A percentile compares a stretch with the other conserved stretches of the same genome.
Conservation (phyloP, 225 moss, liverwort and hornwort genomes). For the Climacium dendroides region DNA sequence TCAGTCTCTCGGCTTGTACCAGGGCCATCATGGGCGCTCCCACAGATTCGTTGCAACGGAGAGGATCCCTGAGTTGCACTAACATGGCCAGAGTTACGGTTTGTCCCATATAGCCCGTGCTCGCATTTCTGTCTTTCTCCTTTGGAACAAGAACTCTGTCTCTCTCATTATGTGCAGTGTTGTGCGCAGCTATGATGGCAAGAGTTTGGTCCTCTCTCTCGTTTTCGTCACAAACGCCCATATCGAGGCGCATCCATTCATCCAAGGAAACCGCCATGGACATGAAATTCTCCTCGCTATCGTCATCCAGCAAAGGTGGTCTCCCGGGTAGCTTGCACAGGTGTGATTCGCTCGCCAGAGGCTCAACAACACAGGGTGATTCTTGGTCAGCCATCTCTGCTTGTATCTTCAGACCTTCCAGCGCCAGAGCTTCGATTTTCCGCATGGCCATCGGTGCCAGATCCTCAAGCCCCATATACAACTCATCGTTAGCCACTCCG, state of each 20-base stretch:
- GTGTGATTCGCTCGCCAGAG: conserved; percentile 22
- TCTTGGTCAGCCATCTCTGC: conserved; percentile 49
- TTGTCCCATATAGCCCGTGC: conserved; percentile 45
- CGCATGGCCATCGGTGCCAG: conserved; percentile 72
- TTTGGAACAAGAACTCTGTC: conserved; percentile 11
- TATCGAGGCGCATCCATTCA: conserved; percentile 80
- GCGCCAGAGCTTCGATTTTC: conserved; percentile 70
- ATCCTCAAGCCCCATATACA: conserved; percentile 46
- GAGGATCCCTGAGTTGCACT: conserved; percentile 73
- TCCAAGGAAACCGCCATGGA: conserved; percentile 67
- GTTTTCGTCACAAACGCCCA: conserved; percentile 34
- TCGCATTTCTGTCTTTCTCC: conserved; percentile 3
- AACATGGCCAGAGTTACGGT: conserved; percentile 60
- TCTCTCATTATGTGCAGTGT: conserved; percentile 15
- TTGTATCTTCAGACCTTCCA: conserved; percentile 82
- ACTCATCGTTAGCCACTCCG: conserved; percentile 3
- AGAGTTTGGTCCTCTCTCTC: conserved; percentile 33
- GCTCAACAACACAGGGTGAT: conserved; percentile 49
- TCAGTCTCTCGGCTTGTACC: conserved; percentile 60
- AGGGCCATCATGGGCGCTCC: conserved; percentile 71
- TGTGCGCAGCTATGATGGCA: conserved; percentile 52
- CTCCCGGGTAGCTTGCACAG: not conserved
- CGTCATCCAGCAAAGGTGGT: conserved; percentile 10
- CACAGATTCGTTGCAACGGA: conserved; percentile 52
- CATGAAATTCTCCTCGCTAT: conserved; percentile 29